Evolutionary conservation across 352 stramenopile species (phyloP).

Genomic region (Globisporangium nodosum): DNA sequence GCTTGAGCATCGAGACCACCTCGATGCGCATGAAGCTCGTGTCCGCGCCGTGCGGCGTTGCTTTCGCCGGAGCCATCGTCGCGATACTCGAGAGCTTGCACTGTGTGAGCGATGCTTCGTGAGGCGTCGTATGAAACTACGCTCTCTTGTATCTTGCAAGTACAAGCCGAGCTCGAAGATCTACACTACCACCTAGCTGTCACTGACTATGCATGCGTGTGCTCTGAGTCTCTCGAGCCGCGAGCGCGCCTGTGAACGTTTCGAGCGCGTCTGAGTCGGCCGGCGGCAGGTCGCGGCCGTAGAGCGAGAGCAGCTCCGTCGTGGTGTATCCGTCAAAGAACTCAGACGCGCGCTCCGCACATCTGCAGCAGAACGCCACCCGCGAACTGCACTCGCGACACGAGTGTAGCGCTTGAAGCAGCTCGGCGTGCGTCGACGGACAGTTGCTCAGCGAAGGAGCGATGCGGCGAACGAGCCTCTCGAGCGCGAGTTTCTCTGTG

Average conservation of each 20-base stretch:
- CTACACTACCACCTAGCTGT: neutral
- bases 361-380: conserved; percentile 45
- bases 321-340: conserved; percentile 58
- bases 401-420: conserved; percentile 49
- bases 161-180: no score
- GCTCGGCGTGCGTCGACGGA: conserved; percentile 42
- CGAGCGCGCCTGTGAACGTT: conserved; percentile 32
- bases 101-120: neutral
- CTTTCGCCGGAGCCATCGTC: neutral
- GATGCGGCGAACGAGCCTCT: conserved; percentile 56
- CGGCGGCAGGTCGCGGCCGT: conserved; percentile 45
- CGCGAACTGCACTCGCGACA: conserved; percentile 52
- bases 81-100: neutral
- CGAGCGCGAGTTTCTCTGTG: conserved; percentile 48
- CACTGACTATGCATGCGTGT: conserved; percentile 19
- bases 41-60: conserved; percentile 13
- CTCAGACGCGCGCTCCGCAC: conserved; percentile 40
- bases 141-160: no score
- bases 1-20: conserved; percentile 54
- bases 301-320: conserved; percentile 46
- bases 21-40: conserved; percentile 64
- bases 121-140: neutral
- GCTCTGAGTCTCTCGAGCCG: conserved; percentile 30
- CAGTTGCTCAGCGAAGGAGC: conserved; percentile 55
- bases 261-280: conserved; percentile 40